Percentiles rank a stretch among this genome's conserved stretches.
These are phyloP conservation scores for Lentinula novae-zelandiae DNA, from an alignment of 1,284 basidiomycete genomes.

Conservation along the genomic window DNA sequence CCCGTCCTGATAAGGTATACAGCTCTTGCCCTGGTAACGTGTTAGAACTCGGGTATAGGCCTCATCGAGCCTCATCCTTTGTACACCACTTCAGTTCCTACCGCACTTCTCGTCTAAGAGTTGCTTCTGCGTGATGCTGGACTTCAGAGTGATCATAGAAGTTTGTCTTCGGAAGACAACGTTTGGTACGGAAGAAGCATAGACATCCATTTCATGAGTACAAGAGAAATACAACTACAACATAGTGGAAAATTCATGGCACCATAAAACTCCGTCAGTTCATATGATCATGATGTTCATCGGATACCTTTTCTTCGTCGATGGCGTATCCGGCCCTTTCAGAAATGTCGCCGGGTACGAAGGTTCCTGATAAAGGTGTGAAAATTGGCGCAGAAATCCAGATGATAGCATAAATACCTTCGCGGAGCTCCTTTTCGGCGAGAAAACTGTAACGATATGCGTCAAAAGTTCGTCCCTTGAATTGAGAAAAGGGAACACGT, in stretches of 20 bases:
- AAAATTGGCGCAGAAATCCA: neutral
- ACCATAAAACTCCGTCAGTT: neutral
- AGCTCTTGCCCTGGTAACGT: too few relatives aligned
- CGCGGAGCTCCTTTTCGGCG: conserved; percentile 46
- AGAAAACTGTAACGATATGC: conserved; percentile 19
- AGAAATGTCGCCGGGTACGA: conserved; percentile 28
- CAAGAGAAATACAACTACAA: neutral
- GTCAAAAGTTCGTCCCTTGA: neutral
- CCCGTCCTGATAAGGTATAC: too few relatives aligned
- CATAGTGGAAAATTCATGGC: neutral
- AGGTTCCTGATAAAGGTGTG: conserved; percentile 19
- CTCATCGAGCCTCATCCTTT: too few relatives aligned
- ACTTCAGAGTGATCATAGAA: too few relatives aligned
- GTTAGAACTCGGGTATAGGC: too few relatives aligned
- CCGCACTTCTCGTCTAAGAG: too few relatives aligned
- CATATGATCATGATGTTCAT: conserved; percentile 2
- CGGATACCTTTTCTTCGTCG: conserved; percentile 1
- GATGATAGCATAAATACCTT: conserved; percentile 21
- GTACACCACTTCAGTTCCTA: too few relatives aligned
- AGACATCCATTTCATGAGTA: neutral
- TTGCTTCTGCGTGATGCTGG: too few relatives aligned
- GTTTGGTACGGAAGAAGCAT: neutral
- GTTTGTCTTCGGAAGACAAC: too few relatives aligned
- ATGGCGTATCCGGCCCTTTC: conserved; percentile 24
- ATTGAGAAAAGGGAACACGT: neutral